Evolutionary conservation across 2,329 filamentous ascomycete species (phyloP).

Genomic region (Hypoxylon sp.): DNA sequence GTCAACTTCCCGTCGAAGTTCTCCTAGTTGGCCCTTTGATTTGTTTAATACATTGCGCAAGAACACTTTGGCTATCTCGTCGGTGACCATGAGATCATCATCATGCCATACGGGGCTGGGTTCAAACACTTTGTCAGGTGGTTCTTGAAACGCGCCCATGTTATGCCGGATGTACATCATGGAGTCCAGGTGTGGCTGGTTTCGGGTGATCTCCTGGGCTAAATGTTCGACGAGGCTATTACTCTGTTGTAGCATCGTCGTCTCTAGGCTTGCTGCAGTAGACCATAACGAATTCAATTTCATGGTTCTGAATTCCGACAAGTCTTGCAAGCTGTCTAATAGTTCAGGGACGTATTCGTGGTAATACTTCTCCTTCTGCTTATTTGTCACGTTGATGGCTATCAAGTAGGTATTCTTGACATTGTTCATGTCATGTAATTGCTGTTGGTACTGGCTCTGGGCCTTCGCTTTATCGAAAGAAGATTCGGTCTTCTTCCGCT

Average conservation of each 20-base stretch:
- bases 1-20: constrained; percentile 86
- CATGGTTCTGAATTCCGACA: constrained; percentile 88
- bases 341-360: constrained; percentile 96
- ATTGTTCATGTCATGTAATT: constrained; percentile 96
- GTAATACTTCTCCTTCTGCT: constrained; percentile 97
- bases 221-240: constrained; percentile 80
- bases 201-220: constrained; percentile 85
- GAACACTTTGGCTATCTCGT: constrained; percentile 90
- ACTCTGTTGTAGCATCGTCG: constrained; percentile 81
- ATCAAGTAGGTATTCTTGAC: constrained; percentile 99
- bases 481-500: constrained; percentile 93
- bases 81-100: constrained; percentile 86
- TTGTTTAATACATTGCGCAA: constrained; percentile 92
- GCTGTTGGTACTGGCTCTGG: constrained; percentile 91
- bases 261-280: constrained; percentile 83
- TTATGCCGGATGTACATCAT: constrained; percentile 99
- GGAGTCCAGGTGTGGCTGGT: constrained; percentile 89
- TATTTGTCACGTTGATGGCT: constrained; percentile 95
- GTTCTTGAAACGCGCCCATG: constrained; percentile 84
- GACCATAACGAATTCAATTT: constrained; percentile 91
- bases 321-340: constrained; percentile 92
- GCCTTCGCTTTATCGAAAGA: constrained; percentile 96
- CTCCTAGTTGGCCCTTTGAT: constrained; percentile 86
- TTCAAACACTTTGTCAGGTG: constrained; percentile 87
- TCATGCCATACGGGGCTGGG: constrained; percentile 98